phyloP scores from a whole-genome alignment of 1,139 yeast species.

The Pneumocystis sp. region DNA sequence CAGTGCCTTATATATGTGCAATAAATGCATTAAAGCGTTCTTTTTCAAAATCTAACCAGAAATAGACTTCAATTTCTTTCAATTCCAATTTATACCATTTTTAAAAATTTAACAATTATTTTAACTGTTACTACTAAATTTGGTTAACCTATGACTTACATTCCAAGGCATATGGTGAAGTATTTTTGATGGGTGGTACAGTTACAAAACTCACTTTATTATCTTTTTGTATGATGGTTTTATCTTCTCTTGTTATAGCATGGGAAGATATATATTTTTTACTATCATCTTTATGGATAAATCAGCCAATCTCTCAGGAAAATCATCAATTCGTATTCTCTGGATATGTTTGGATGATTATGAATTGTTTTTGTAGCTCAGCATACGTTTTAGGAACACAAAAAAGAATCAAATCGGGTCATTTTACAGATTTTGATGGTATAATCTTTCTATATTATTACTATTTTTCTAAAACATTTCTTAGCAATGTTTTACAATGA shows the following conservation, averaged over 20 bases:
- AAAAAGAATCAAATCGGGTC: constrained; percentile 91
- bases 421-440: constrained; percentile 88
- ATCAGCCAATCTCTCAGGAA: constrained; percentile 17
- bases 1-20: neutral
- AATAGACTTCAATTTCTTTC: constrained; percentile 53
- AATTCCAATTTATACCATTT: constrained; percentile 92
- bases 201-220: constrained; percentile 83
- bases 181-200: constrained; percentile 86
- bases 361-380: constrained; percentile 88
- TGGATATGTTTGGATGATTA: constrained; percentile 94
- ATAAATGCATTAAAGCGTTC: neutral
- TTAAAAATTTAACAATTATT: constrained; percentile 92
- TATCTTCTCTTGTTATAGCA: constrained; percentile 85
- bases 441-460: neutral
- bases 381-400: constrained; percentile 87
- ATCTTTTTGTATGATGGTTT: constrained; percentile 78
- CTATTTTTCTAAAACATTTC: neutral
- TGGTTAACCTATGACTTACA: neutral
- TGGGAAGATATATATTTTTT: constrained; percentile 55
- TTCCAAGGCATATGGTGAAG: constrained; percentile 89
- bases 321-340: constrained; percentile 35
- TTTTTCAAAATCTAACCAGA: neutral
- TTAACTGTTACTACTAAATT: constrained; percentile 23
- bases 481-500: constrained; percentile 87
- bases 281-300: constrained; percentile 24